Evolutionary conservation across 371 early-diverging fungal species (phyloP), one percentile per base, ranked within the genome.

Genomic region (Mortierella sp.): DNA sequence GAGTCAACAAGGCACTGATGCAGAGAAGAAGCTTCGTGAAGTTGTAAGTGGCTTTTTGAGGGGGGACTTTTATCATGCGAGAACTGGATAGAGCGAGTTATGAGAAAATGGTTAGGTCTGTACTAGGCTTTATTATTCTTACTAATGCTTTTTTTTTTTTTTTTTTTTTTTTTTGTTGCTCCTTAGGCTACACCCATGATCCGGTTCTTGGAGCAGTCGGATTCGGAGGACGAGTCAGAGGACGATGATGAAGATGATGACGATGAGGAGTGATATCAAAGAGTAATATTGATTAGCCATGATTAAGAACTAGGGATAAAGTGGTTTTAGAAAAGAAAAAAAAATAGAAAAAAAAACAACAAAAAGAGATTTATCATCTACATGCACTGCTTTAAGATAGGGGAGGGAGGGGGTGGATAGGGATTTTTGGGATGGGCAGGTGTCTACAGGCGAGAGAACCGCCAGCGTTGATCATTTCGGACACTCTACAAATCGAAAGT

Each of bases 141-240:
- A 44, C 30, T 25, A 3, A 16, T 53, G 3, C 6, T 44, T 18
- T 11, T 28, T 2, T 52, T 44, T 12, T 15, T n/a, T 30, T 37
- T 46, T 45, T 43, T 57, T 46, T 9, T 12, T 30, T 47, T 56
- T 44, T 18, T 16, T 23, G 23, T 37, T n/a, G n/a, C n/a, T n/a
- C n/a, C 45, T 18, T 59, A 75, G 76, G 60, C 79, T 1, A 48
- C 63, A 6, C 79, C 79, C 0, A 68, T 77, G 79, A 77, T 77
- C 44, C 48, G 60, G 50, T 77, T 66, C 66, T 45, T 77, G 73
- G 79, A 77, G 60, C 68, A 68, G 57, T 58, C 77, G 7, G 76
- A 76, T 7, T 74, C 75, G 48, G 75, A 75, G n/a, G 75, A 75
- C 5, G 70, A 66, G 28, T 46, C 47, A 12, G 69, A 68, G 4